phyloP scores from a whole-genome alignment of 2,329 filamentous ascomycete species.

The Colletotrichum eremochloae region DNA sequence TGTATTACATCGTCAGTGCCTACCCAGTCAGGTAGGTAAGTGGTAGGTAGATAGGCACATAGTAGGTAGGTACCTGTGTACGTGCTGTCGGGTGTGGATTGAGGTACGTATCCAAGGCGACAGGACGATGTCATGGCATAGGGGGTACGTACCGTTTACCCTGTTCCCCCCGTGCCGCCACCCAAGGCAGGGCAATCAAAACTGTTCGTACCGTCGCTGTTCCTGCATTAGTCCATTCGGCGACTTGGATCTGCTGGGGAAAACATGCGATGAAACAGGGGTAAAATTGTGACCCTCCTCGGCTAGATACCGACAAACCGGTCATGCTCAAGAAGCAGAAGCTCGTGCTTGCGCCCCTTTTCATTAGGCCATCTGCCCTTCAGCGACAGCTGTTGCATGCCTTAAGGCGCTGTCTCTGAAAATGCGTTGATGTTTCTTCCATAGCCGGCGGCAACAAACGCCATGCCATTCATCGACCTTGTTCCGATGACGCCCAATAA shows the following conservation, averaged over 20 bases:
- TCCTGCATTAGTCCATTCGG: conserved; percentile 41
- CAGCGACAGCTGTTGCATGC: neutral
- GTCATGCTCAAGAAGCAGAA: conserved; percentile 27
- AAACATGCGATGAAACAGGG: conserved; percentile 42
- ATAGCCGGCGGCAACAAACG: neutral
- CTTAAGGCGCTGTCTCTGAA: neutral
- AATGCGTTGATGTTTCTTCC: neutral
- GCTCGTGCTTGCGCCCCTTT: conserved; percentile 31
- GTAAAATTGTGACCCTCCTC: conserved; percentile 42
- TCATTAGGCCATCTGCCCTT: neutral
- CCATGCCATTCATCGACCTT: neutral
- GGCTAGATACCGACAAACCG: conserved; percentile 41
- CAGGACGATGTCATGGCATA: conserved; percentile 36
- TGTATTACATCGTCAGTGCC: no score
- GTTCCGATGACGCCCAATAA: neutral
- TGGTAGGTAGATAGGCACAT: neutral
- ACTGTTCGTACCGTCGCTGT: conserved; percentile 35
- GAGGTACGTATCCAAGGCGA: conserved; percentile 1
- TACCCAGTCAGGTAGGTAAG: no score
- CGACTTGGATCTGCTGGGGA: conserved; percentile 39
- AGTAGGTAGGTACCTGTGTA: no score
- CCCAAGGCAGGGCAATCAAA: conserved; percentile 33
- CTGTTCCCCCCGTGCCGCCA: conserved; percentile 1
- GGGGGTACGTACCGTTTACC: conserved; percentile 20
- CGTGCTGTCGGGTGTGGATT: neutral